Conservation (phyloP, 2,329 filamentous ascomycete genomes). For the Coniochaeta pulveracea region DNA sequence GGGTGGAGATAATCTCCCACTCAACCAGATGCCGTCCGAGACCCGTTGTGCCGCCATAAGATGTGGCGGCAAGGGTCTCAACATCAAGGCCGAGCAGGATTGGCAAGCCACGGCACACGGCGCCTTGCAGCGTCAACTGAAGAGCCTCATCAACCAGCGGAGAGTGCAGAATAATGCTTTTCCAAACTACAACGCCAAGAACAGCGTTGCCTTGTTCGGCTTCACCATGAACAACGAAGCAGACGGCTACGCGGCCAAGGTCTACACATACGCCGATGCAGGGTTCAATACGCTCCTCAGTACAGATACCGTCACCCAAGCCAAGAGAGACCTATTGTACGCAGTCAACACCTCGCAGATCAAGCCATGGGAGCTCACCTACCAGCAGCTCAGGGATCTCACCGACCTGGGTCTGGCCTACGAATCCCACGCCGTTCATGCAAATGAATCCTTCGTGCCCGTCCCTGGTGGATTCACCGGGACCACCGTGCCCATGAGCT, state of each 20-base stretch:
- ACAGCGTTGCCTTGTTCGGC: slow-evolving; percentile 3
- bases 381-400: too few relatives aligned
- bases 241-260: not conserved
- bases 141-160: not conserved
- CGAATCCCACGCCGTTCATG: too few relatives aligned
- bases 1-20: slow-evolving; percentile 13
- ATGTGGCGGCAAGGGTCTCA: not conserved
- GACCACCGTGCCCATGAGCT: too few relatives aligned
- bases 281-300: too few relatives aligned
- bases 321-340: slow-evolving; percentile 1
- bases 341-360: too few relatives aligned
- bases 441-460: too few relatives aligned
- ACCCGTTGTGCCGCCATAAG: slow-evolving; percentile 11
- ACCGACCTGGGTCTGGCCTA: too few relatives aligned
- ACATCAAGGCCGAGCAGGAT: slow-evolving; percentile 11
- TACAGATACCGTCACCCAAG: not conserved
- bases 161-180: not conserved
- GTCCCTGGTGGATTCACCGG: too few relatives aligned
- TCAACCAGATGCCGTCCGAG: not conserved
- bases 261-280: too few relatives aligned
- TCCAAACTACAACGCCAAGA: not conserved
- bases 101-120: slow-evolving; percentile 2
- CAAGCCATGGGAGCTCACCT: too few relatives aligned
- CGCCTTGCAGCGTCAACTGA: too few relatives aligned
- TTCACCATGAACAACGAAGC: not conserved